Evolutionary conservation across 2,329 filamentous ascomycete species (phyloP), one percentile per base, ranked within the genome.

Genomic region (Diaporthe australafricana): DNA sequence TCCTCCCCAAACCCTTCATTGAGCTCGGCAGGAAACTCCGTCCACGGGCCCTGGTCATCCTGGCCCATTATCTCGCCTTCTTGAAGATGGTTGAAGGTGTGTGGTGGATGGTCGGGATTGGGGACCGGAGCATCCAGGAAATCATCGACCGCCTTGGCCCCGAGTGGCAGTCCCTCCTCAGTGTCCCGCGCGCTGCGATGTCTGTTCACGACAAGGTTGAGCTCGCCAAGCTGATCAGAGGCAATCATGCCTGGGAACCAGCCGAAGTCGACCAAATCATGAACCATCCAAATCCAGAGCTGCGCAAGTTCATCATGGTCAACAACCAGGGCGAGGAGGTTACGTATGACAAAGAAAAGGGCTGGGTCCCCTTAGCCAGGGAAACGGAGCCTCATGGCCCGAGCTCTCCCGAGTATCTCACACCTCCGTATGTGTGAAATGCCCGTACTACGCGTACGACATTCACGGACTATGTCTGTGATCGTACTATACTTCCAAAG

Each of bases 21-120:
- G 80, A 84, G 2, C 78, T 88, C 8, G 83, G 83, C 1, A 81
- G 82, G 17, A 74, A 82, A 30, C 79, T 77, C 57, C 81, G 83
- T 1, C 85, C 86, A 0, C 83, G 85, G 35, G 84, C 87, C 2
- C 79, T 90, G 0, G 73, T 89, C 65, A 87, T 90, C 47, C 66
- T 90, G 14, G 87, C 86, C 1, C 81, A 90, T 74, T 88, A 88
- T 72, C 80, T 87, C 7, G 81, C 82, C 56, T 89, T 90, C 69
- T 77, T 84, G 65, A 89, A 87, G 76, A 78, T 80, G 62, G 42
- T 62, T 14, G 67, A 74, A 3, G 73, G 73, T 1, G 74, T 85
- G 5, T 90, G 88, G 88, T 90, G 88, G 88, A 57, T 87, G 68
- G 70, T 75, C 3, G 84, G 82, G 27, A 82, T 90, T 25, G 81